phyloP scores from a whole-genome alignment of 108 stramenopile species.

The Seminavis robusta region DNA sequence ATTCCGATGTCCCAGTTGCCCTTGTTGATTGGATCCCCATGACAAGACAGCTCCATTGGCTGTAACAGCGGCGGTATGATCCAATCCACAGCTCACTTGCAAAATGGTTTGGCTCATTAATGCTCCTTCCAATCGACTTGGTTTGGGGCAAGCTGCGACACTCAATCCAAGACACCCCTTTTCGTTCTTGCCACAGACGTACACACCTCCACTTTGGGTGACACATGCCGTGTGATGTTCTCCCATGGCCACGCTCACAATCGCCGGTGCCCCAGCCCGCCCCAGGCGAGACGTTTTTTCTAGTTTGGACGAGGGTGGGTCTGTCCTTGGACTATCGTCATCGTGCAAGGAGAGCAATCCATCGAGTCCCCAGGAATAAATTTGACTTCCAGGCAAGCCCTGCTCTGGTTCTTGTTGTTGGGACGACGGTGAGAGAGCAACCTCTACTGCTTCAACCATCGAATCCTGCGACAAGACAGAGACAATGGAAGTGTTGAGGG shows the following conservation, averaged over 20 bases:
- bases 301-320: slow-evolving; percentile 3
- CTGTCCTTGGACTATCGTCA: slow-evolving; percentile 23
- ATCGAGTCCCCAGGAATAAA: slow-evolving; percentile 43
- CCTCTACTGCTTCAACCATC: too few species aligned
- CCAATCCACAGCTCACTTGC: slow-evolving; percentile 59
- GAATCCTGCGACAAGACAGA: too few species aligned
- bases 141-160: too few species aligned
- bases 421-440: neutral
- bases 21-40: slow-evolving; percentile 59
- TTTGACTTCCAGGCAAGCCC: neutral
- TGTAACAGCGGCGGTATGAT: slow-evolving; percentile 69
- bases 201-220: slow-evolving; percentile 44
- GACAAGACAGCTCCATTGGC: slow-evolving; percentile 64
- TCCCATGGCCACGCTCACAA: slow-evolving; percentile 38
- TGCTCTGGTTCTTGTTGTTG: slow-evolving; percentile 6
- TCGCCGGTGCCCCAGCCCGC: slow-evolving; percentile 39
- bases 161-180: too few species aligned
- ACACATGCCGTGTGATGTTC: slow-evolving; percentile 51
- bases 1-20: slow-evolving; percentile 59
- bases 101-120: slow-evolving; percentile 35
- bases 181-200: slow-evolving; percentile 53
- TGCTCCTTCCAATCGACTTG: slow-evolving; percentile 43
- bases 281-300: slow-evolving; percentile 34
- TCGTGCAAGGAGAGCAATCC: slow-evolving; percentile 47
- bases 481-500: too few species aligned